Evolutionary conservation across 2,329 filamentous ascomycete species (phyloP), one percentile per base, ranked within the genome.

Genomic region (Botrytis cinerea): DNA sequence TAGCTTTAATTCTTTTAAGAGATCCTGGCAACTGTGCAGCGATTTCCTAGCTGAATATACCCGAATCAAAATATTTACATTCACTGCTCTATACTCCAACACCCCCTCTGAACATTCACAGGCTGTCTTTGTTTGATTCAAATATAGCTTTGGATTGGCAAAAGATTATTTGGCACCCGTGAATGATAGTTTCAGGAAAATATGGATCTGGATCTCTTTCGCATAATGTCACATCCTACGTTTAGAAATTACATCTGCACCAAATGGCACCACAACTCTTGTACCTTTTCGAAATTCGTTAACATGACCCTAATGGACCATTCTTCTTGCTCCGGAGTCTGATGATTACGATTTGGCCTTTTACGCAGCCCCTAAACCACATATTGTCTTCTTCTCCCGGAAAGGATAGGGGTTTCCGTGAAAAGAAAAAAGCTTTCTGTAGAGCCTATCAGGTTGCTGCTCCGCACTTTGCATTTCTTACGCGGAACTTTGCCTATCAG

Each of bases 1-100:
- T 18, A 8, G 25, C 51, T 54, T 54, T 16, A 7, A 28, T 8
- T 54, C 6, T 28, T 57, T 28, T 57, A 2, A 8, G 6, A 2
- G 14, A 32, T 28, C 6, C 14, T 4, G 14, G 6, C 16, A 14
- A 28, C n/a, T 9, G 14, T 32, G 6, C n/a, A 8, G 0, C 0
- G 0, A 57, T 9, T 12, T 57, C 3, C 18, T 4, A 4, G 51
- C n/a, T 32, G 8, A 8, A 18, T 18, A 18, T 16, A 54, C 25
- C 25, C 7, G 51, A 28, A 54, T 25, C n/a, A 2, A 28, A 28
- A 54, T 18, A 3, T 57, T 57, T 18, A 14, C 51, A 28, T 57
- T 9, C n/a, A 32, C 51, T 57, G 51, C 14, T 57, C 51, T 18
- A 1, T 28, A 28, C 14, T 57, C 5, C 6, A 6, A 18, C 3